Evolutionary conservation across 345 rosid species (phyloP).

Genomic region (Salix udensis): DNA sequence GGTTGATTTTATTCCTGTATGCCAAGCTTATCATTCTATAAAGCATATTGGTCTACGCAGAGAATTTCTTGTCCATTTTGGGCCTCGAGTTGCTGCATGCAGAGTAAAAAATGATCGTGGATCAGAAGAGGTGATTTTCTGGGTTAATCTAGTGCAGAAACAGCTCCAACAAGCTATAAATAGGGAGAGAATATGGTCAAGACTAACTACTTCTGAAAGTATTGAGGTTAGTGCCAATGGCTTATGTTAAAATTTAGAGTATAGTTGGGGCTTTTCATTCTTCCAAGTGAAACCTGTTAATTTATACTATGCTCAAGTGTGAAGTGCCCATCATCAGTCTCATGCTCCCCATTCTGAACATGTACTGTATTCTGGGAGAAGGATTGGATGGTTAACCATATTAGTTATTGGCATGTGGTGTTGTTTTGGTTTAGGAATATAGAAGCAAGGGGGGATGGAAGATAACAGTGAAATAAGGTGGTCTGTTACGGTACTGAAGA

Average conservation of each 20-base stretch:
- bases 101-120: slow-evolving; percentile 56
- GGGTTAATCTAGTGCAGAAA: slow-evolving; percentile 90
- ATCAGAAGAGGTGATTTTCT: slow-evolving; percentile 80
- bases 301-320: neutral
- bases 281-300: neutral
- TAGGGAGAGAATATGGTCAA: slow-evolving; percentile 98
- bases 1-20: slow-evolving; percentile 68
- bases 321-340: neutral
- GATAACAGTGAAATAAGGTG: slow-evolving; percentile 1
- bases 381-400: neutral
- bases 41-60: slow-evolving; percentile 71
- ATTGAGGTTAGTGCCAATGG: slow-evolving; percentile 62
- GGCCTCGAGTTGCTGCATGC: slow-evolving; percentile 80
- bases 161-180: slow-evolving; percentile 81
- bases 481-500: neutral
- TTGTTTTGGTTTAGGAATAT: neutral
- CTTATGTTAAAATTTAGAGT: neutral
- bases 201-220: slow-evolving; percentile 86
- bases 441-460: neutral
- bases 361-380: neutral
- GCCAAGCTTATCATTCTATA: slow-evolving; percentile 59
- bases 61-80: slow-evolving; percentile 94
- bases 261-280: neutral
- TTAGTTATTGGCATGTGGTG: neutral
- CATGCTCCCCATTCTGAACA: neutral